Conservation (phyloP, 768 basidiomycete genomes). For the Kwoniella sp. region DNA sequence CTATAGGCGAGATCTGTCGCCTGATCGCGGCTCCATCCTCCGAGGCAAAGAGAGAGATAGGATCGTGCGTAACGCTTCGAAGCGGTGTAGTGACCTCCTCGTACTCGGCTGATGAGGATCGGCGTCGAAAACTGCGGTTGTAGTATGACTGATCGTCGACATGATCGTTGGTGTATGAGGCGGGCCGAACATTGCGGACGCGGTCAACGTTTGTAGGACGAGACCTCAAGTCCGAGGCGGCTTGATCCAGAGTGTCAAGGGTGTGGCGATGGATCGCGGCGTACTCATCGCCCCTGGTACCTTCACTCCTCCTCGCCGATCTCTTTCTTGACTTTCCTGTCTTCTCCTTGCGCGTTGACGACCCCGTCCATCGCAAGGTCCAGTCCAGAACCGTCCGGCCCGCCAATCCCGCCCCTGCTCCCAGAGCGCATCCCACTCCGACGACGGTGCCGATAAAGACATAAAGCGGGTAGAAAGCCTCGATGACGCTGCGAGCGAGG, state of each 20-base stretch:
- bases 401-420: constrained; percentile 31
- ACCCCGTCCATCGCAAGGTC: constrained; percentile 7
- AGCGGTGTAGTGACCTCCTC: background rate
- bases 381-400: constrained; percentile 24
- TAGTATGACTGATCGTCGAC: too few species aligned
- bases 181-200: background rate
- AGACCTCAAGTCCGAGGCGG: too few species aligned
- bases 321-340: background rate
- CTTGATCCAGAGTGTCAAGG: too few species aligned
- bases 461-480: constrained; percentile 32
- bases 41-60: background rate
- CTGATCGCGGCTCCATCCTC: background rate
- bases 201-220: too few species aligned
- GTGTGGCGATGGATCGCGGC: too few species aligned
- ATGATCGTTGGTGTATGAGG: background rate
- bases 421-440: constrained; percentile 30
- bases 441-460: constrained; percentile 36
- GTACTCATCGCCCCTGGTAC: background rate
- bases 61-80: background rate
- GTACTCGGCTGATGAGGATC: background rate
- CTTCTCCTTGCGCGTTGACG: background rate
- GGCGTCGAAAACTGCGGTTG: too few species aligned
- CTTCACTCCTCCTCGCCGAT: background rate
- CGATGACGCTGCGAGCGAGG: constrained; percentile 10
- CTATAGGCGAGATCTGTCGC: too few species aligned